phyloP scores from a whole-genome alignment of 169 alveolate genomes.

The Cryptosporidium sp. region DNA sequence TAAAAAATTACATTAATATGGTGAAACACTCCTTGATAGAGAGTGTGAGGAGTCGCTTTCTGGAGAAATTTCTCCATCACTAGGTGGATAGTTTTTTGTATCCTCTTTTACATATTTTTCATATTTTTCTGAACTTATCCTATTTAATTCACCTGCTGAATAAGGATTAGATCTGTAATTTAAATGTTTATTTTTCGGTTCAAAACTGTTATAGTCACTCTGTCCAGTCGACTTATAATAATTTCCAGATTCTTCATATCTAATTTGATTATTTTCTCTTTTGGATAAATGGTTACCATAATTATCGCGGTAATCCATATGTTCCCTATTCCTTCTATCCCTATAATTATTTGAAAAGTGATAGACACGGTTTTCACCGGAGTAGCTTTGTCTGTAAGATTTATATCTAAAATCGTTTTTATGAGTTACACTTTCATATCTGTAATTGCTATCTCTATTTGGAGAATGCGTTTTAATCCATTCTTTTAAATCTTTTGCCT shows the following conservation, averaged over 20 bases:
- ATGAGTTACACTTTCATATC: not conserved
- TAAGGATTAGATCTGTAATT: not conserved
- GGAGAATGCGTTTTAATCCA: conserved; percentile 12
- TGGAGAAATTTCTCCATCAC: conserved; percentile 72
- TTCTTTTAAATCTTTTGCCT: conserved; percentile 56
- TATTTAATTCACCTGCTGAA: not conserved
- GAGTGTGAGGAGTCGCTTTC: conserved; percentile 57
- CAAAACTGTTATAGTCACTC: not conserved
- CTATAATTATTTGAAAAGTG: conserved; percentile 1
- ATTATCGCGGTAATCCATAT: not conserved
- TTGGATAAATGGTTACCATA: not conserved
- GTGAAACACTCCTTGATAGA: conserved; percentile 62
- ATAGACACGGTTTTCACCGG: conserved; percentile 9
- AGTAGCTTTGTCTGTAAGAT: not conserved
- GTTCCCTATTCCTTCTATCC: conserved; percentile 7
- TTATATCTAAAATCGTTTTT: not conserved
- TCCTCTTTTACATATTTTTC: not conserved
- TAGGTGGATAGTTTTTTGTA: conserved; percentile 4
- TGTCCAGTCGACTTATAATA: not conserved
- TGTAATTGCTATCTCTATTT: not conserved
- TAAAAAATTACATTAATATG: not conserved
- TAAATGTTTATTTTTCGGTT: not conserved
- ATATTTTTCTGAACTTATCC: not conserved
- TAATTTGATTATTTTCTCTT: not conserved
- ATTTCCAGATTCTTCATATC: not conserved